Conservation (phyloP, 768 basidiomycete species). For the Collybiopsis confluens region DNA sequence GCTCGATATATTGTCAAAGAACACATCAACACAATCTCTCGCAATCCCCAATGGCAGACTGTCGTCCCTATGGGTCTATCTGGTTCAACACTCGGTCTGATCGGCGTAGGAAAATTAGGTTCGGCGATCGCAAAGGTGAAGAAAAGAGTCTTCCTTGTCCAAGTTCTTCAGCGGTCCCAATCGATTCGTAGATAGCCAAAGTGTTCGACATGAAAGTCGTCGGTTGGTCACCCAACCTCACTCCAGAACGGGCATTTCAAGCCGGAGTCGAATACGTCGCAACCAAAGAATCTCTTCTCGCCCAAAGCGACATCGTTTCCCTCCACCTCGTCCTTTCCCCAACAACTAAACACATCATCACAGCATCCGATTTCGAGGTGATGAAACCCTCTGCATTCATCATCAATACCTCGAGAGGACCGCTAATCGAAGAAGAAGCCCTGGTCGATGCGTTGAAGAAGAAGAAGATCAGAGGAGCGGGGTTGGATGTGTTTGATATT, state of each 20-base stretch:
- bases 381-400: slow-evolving; percentile 58
- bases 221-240: slow-evolving; percentile 66
- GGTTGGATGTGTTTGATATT: slow-evolving; percentile 61
- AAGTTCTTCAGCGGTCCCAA: not conserved
- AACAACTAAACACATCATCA: slow-evolving; percentile 45
- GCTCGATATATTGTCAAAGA: slow-evolving; percentile 47
- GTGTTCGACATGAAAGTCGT: slow-evolving; percentile 57
- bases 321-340: slow-evolving; percentile 57
- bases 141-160: slow-evolving; percentile 7
- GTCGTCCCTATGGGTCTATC: slow-evolving; percentile 44
- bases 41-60: slow-evolving; percentile 51
- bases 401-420: slow-evolving; percentile 66
- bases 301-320: slow-evolving; percentile 53
- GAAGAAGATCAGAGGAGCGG: slow-evolving; percentile 51
- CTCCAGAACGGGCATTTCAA: slow-evolving; percentile 45
- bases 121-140: slow-evolving; percentile 47
- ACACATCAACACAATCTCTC: slow-evolving; percentile 40
- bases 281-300: slow-evolving; percentile 51
- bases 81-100: slow-evolving; percentile 54
- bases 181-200: slow-evolving; percentile 43
- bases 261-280: slow-evolving; percentile 47
- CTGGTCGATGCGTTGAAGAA: slow-evolving; percentile 44
- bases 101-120: slow-evolving; percentile 62
- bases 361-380: slow-evolving; percentile 38
- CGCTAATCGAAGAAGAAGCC: slow-evolving; percentile 56